Evolutionary conservation across 768 basidiomycete genomes (phyloP), one percentile per base, ranked within the genome.

Genomic region (Cyathus striatus): DNA sequence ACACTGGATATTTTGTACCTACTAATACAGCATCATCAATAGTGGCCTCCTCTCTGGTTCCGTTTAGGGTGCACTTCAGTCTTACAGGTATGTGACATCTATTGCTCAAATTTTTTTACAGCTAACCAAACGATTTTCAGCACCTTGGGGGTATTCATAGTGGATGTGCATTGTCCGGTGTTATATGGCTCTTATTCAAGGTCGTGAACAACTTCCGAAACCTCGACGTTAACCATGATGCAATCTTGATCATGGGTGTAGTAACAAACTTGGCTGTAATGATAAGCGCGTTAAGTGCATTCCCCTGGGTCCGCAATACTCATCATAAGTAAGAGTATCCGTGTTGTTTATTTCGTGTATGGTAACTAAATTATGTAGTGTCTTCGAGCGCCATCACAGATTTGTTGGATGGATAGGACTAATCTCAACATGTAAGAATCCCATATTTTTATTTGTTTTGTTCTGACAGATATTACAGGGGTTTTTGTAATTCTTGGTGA

Each of bases 111-210:
- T 39, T 39, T 21, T 45, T 27, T 38, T 26, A 30, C 24, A 17
- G 27, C 34, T 52, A 25, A 57, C 23, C n/a, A 32, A 23, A 42
- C 40, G 40, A 24, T 39, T 42, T 24, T 23, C 58, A 81, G 75
- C 87, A 90, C 61, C 75, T 90, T 23, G 87, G 86, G 12, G 86
- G 86, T 14, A 85, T 88, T 50, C 86, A 90, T 54, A 80, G 78
- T 38, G 85, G 84, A 17, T 89, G 86, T 52, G 84, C 83, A 1
- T 54, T 79, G 23, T 84, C 85, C 16, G 84, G 81, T 45, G 73
- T 83, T 23, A 65, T 75, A 2, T 89, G 86, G 86, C 66, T 88
- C 36, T 56, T 86, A 37, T 73, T 76, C 50, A 81, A 78, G 58
- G 65, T 86, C 39, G 68, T 78, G 44, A 69, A 72, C 43, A 78